These are phyloP conservation scores for Stachybotrys echinatus DNA, from an alignment of 2,329 filamentous ascomycete genomes.

Conservation along the genomic window DNA sequence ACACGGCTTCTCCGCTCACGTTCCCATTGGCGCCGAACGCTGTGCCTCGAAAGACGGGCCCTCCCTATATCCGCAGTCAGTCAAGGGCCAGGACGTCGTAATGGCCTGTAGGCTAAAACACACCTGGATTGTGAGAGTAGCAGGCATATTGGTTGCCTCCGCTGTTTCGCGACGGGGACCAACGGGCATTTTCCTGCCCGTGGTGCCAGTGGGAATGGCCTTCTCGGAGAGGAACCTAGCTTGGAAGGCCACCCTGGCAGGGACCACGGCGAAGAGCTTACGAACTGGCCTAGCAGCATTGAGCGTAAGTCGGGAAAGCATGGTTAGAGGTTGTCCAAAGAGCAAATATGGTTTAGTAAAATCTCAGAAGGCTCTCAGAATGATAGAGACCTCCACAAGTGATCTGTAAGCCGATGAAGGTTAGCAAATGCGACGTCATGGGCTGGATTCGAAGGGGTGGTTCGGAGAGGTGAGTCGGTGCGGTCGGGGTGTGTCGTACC, in stretches of 20 bases:
- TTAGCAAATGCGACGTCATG: too few species aligned
- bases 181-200: conserved; percentile 62
- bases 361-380: too few species aligned
- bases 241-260: conserved; percentile 33
- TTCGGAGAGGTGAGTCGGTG: conserved; percentile 39
- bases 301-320: conserved; percentile 55
- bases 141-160: conserved; percentile 53
- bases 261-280: conserved; percentile 34
- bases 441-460: conserved; percentile 3
- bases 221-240: conserved; percentile 29
- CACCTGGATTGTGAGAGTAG: conserved; percentile 92
- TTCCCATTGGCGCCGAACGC: conserved; percentile 96
- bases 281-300: conserved; percentile 49
- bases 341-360: too few species aligned
- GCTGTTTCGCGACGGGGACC: conserved; percentile 53
- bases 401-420: too few species aligned
- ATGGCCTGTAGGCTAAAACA: conserved; percentile 20
- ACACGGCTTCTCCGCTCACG: conserved; percentile 96
- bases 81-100: conserved; percentile 1
- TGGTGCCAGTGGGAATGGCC: conserved; percentile 58
- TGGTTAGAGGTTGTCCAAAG: conserved; percentile 19
- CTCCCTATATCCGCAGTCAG: conserved; percentile 55
- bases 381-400: conserved; percentile 36
- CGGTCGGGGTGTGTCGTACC: too few species aligned
- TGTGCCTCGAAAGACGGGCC: conserved; percentile 91